Evolutionary conservation across 805 yeast species (phyloP), one percentile per base, ranked within the genome.

Genomic region (Tetrapisispora fleetii): DNA sequence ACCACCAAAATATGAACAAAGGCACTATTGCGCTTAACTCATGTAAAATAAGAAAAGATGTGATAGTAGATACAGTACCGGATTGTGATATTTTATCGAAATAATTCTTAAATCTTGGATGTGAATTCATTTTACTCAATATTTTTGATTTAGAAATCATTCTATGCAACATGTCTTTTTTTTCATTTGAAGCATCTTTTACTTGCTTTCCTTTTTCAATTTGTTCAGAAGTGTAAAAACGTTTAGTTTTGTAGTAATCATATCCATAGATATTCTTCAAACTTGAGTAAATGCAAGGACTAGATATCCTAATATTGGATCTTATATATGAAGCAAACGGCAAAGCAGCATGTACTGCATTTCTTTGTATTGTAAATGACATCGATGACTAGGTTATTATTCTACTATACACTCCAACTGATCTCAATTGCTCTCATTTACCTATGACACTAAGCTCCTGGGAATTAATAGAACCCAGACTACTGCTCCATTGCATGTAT

Each of bases 11-110:
- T 0, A 80, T 80, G 37, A 83, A 67, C 44, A 85, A 68, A 1
- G 95, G 95, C 28, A 76, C 74, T 2, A 85, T 72, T 2, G 95
- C 95, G 0, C 90, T 74, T 39, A 85, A 53, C 58, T 85, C 95
- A 58, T 85, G 95, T 14, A 85, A 68, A 4, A 85, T 60, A 6
- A 85, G 54, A 56, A 85, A 85, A 2, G 89, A 71, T 0, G 83
- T 72, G 13, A 82, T 69, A 1, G 67, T 61, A 5, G 65, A 52
- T 5, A 57, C 52, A 2, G 68, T 55, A 19, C 65, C 67, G 1
- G 68, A 58, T 33, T 62, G 56, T 16, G 63, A 52, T 11, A 66
- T 50, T 17, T 53, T 54, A 40, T 57, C 49, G 39, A 65, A 60
- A 46, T 62, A 64, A 3, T 44, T 45, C 4, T 55, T 38, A 46